phyloP scores from a whole-genome alignment of 2,329 filamentous ascomycete species.

The Cordyceps cateniannulata region DNA sequence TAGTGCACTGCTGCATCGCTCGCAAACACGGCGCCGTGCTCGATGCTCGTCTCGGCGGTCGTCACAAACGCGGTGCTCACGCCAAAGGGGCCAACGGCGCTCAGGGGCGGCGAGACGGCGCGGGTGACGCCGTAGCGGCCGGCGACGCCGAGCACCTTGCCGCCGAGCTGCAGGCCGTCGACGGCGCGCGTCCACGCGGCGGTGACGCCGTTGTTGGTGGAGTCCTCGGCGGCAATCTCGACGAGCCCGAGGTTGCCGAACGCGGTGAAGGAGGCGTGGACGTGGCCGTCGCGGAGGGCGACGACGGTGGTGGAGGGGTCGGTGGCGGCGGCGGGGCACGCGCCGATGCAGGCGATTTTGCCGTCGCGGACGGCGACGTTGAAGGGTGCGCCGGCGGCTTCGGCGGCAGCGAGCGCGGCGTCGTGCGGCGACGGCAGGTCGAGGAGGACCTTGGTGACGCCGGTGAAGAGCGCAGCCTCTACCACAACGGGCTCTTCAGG shows the following conservation, averaged over 20 bases:
- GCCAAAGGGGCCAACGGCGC: conserved; percentile 42
- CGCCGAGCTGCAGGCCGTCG: conserved; percentile 49
- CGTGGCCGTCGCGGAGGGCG: conserved; percentile 49
- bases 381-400: conserved; percentile 22
- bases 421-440: conserved; percentile 8
- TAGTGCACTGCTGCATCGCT: conserved; percentile 53
- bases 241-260: conserved; percentile 55
- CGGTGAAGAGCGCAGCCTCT: conserved; percentile 38
- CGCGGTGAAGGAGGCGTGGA: conserved; percentile 56
- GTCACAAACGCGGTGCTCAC: conserved; percentile 54
- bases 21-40: conserved; percentile 45
- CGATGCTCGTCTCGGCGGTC: conserved; percentile 38
- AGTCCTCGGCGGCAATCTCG: conserved; percentile 53
- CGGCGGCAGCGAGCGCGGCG: conserved; percentile 14
- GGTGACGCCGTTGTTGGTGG: conserved; percentile 45
- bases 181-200: conserved; percentile 50
- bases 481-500: conserved; percentile 32
- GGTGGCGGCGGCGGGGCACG: conserved; percentile 35
- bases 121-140: conserved; percentile 51
- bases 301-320: conserved; percentile 29
- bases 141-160: conserved; percentile 48
- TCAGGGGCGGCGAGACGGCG: conserved; percentile 49
- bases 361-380: conserved; percentile 49
- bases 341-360: conserved; percentile 49
- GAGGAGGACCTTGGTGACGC: conserved; percentile 28